phyloP scores from a whole-genome alignment of 1,284 basidiomycete species.

The Boletellus deceptivus region DNA sequence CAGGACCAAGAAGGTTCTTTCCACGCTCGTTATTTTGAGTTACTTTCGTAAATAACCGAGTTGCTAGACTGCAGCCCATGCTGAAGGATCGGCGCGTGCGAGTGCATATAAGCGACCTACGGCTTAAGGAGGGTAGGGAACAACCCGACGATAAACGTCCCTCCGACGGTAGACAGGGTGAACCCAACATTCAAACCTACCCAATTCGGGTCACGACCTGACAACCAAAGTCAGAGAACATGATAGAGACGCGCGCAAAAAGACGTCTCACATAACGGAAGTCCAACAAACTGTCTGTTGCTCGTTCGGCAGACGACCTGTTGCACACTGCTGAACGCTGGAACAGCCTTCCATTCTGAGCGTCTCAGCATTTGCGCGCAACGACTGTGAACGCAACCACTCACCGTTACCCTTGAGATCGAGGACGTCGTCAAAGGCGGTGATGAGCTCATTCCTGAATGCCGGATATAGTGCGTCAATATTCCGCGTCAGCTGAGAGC shows the following conservation, averaged over 20 bases:
- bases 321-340: constrained; percentile 12
- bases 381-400: background rate
- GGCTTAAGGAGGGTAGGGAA: constrained; percentile 40
- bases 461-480: constrained; percentile 26
- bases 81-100: background rate
- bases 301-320: constrained; percentile 34
- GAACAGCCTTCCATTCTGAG: constrained; percentile 20
- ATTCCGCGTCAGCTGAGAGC: constrained; percentile 33
- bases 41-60: background rate
- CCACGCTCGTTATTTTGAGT: constrained; percentile 1
- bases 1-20: constrained; percentile 31
- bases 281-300: constrained; percentile 41
- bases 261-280: constrained; percentile 22
- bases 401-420: constrained; percentile 19
- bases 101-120: constrained; percentile 25
- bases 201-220: constrained; percentile 33
- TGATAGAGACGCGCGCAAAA: no score
- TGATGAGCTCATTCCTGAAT: constrained; percentile 34
- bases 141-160: constrained; percentile 26
- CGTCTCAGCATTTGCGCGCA: background rate
- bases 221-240: background rate
- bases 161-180: constrained; percentile 29
- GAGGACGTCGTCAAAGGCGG: constrained; percentile 29
- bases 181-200: constrained; percentile 36
- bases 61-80: background rate